A percentile compares a stretch with the other conserved stretches of the same genome.
Evolutionary conservation across 2,329 filamentous ascomycete genomes (phyloP).

Genomic region (Fusarium torulosum): DNA sequence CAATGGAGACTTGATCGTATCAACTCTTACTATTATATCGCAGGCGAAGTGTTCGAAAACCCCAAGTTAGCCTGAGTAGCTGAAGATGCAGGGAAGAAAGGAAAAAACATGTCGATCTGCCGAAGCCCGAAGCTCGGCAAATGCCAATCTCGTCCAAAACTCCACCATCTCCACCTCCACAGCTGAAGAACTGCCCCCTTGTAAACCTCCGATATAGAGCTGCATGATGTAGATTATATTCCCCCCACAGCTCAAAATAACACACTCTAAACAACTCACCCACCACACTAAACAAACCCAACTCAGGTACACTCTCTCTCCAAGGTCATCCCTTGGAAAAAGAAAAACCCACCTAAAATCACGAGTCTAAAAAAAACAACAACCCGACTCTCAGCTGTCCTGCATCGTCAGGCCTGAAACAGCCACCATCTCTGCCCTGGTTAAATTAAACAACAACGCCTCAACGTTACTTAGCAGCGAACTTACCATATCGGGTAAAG

Average conservation of each 20-base stretch:
- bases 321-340: slow-evolving; percentile 12
- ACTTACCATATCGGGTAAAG: slow-evolving; percentile 8
- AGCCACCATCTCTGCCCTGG: neutral
- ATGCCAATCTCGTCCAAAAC: slow-evolving; percentile 22
- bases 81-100: neutral
- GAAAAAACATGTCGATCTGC: slow-evolving; percentile 31
- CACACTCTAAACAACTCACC: neutral
- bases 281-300: no score
- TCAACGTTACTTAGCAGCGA: neutral
- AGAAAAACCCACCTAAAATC: neutral
- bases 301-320: no score
- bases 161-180: slow-evolving; percentile 8
- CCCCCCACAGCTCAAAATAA: neutral
- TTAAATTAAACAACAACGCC: slow-evolving; percentile 35
- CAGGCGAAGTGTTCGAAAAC: no score
- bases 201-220: neutral
- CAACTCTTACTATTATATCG: no score
- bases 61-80: no score
- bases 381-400: slow-evolving; percentile 1
- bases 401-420: slow-evolving; percentile 26
- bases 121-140: slow-evolving; percentile 12
- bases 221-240: neutral
- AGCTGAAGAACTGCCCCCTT: neutral
- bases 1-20: neutral
- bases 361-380: neutral